Conservation (phyloP, 129 eudicot genomes). For the Oenanthe sinensis region DNA sequence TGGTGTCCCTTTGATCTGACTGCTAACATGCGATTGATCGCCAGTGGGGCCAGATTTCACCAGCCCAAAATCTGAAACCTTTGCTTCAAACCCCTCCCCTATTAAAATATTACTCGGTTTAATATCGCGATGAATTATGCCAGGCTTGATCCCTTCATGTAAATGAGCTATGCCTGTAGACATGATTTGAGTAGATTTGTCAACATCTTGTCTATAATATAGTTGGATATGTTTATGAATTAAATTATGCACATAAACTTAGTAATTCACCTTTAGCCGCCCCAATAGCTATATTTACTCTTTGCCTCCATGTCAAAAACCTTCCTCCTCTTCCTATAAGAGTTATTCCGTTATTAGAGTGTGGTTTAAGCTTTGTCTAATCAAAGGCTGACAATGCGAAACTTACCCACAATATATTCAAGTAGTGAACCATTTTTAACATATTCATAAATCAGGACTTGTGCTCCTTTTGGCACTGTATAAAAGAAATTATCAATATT, state of each 20-base stretch:
- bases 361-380: not conserved
- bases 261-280: constrained; percentile 60
- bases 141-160: constrained; percentile 60
- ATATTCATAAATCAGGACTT: constrained; percentile 65
- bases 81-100: constrained; percentile 67
- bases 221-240: not conserved
- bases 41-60: constrained; percentile 62
- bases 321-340: constrained; percentile 54
- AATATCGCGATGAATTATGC: constrained; percentile 73
- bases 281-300: constrained; percentile 69
- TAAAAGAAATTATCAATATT: not conserved
- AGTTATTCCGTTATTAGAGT: not conserved
- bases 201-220: not conserved
- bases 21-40: constrained; percentile 74
- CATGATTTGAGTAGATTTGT: not conserved
- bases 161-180: constrained; percentile 63
- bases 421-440: constrained; percentile 65
- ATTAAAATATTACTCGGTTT: constrained; percentile 75
- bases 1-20: constrained; percentile 69
- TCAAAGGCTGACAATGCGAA: not conserved
- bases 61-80: constrained; percentile 78
- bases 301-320: constrained; percentile 69
- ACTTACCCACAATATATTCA: constrained; percentile 62
- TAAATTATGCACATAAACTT: not conserved
- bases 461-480: constrained; percentile 41